Evolutionary conservation across 2,329 filamentous ascomycete genomes (phyloP), one percentile per base, ranked within the genome.

Genomic region (Thelonectria blattea): DNA sequence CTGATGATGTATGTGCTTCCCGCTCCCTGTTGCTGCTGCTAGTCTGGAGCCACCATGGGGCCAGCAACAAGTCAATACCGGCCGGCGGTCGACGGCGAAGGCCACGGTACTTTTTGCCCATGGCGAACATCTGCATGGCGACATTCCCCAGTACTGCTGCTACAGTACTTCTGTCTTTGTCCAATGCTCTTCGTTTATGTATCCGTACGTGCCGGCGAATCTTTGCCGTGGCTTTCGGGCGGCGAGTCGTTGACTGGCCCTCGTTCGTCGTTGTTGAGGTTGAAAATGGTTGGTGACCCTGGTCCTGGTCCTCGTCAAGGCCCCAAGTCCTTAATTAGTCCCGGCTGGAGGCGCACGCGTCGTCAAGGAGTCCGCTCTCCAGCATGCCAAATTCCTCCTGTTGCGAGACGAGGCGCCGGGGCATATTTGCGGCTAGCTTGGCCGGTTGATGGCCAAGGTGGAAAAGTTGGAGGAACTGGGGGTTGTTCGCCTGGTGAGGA

Each of bases 21-120:
- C 68, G 68, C 68, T 70, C 68, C 68, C 66, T 69, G 68, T 66
- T 61, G 52, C 61, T 63, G 58, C 61, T 61, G 60, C 51, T 61
- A 30, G 42, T 22, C 9, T 22, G 34, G 42, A 22, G 42, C 42
- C 42, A 45, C 10, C n/a, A 45, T 22, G 17, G 42, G 18, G 42
- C 42, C 11, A 20, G 18, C 20, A 20, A 22, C 20, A 14, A 22
- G 18, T 42, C 15, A 14, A 45, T 24, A 11, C 20, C 11, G 10
- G 17, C 42, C 22, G 42, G 20, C 14, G 14, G 45, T n/a, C 5
- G n/a, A 17, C 8, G 22, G 22, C 18, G 12, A 14, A 20, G 15
- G 22, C 20, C 22, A 56, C 42, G 47, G 52, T 30, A 47, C 48
- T 48, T 34, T 30, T 27, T 55, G 39, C 42, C 14, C 20, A 46